Evolutionary conservation across 805 yeast genomes (phyloP).

Genomic region (Myxozyma monticola): DNA sequence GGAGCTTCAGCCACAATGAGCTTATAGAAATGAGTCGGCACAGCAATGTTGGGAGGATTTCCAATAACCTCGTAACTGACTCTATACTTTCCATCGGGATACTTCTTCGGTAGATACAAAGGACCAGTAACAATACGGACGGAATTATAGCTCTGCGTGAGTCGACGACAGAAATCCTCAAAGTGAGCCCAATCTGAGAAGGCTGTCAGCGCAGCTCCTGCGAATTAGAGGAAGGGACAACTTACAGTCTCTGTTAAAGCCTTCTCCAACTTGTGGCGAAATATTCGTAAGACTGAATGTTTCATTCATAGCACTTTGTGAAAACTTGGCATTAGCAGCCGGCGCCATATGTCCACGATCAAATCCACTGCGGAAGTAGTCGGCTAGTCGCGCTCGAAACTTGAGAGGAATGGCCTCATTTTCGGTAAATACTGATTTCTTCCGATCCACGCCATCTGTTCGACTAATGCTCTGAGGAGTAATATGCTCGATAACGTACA

Average conservation of each 20-base stretch:
- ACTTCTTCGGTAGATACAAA: conserved; percentile 74
- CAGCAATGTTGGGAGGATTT: conserved; percentile 93
- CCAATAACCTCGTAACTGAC: conserved; percentile 93
- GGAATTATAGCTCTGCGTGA: conserved; percentile 66
- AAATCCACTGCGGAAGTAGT: conserved; percentile 91
- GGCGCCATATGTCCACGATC: conserved; percentile 92
- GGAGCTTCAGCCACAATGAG: conserved; percentile 79
- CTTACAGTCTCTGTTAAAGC: conserved; percentile 82
- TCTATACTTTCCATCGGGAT: conserved; percentile 79
- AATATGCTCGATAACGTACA: conserved; percentile 47
- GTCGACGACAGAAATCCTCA: conserved; percentile 80
- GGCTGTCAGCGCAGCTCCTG: not conserved
- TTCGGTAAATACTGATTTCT: conserved; percentile 79
- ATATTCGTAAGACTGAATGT: conserved; percentile 88
- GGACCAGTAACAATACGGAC: conserved; percentile 95
- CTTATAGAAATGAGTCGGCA: conserved; percentile 96
- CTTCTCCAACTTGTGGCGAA: conserved; percentile 96
- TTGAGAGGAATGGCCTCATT: conserved; percentile 76
- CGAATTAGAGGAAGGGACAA: not conserved
- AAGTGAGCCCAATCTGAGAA: conserved; percentile 82
- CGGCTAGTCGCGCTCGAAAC: conserved; percentile 75
- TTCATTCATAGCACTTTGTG: conserved; percentile 91
- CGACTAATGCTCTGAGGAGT: conserved; percentile 79
- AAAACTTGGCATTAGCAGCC: conserved; percentile 93
- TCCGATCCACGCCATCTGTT: conserved; percentile 68